Evolutionary conservation across 177 flowering plant genomes (phyloP).

Genomic region (Vitis hybrid): DNA sequence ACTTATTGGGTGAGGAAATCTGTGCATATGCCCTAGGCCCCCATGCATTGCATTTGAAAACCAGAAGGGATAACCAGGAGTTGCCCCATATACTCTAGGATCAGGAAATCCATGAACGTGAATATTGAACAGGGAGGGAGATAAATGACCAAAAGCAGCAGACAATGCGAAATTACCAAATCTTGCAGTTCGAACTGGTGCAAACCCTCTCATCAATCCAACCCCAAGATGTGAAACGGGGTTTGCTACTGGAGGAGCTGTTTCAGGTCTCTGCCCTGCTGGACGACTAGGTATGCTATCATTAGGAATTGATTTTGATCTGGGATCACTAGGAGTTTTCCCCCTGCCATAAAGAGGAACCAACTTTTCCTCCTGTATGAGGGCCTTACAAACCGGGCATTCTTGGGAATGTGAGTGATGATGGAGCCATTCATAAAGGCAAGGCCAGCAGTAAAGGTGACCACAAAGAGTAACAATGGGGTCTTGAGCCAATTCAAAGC

Average conservation of each 20-base stretch:
- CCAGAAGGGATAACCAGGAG: slow-evolving; percentile 40
- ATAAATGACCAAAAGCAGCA: slow-evolving; percentile 56
- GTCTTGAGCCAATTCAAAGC: slow-evolving; percentile 83
- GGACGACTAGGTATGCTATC: slow-evolving; percentile 56
- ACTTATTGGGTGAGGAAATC: slow-evolving; percentile 18
- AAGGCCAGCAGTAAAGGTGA: slow-evolving; percentile 81
- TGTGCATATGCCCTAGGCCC: slow-evolving; percentile 18
- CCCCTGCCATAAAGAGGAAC: slow-evolving; percentile 90
- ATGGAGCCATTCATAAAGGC: slow-evolving; percentile 71
- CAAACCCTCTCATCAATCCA: slow-evolving; percentile 50
- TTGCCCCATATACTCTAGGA: slow-evolving; percentile 38
- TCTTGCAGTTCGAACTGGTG: slow-evolving; percentile 44
- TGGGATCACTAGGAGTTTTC: slow-evolving; percentile 44
- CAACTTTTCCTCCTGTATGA: slow-evolving; percentile 56
- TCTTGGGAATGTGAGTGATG: slow-evolving; percentile 65
- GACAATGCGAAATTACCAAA: slow-evolving; percentile 44
- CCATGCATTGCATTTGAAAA: slow-evolving; percentile 30
- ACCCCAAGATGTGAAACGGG: slow-evolving; percentile 32
- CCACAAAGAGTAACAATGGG: slow-evolving; percentile 83
- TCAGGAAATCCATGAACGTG: slow-evolving; percentile 48
- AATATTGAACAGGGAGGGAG: slow-evolving; percentile 46
- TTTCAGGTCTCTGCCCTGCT: slow-evolving; percentile 59
- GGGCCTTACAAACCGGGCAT: slow-evolving; percentile 91
- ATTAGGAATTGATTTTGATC: slow-evolving; percentile 53
- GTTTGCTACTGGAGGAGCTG: slow-evolving; percentile 40